Evolutionary conservation across 208 protist genomes (phyloP).

Genomic region (Polymyxa betae): DNA sequence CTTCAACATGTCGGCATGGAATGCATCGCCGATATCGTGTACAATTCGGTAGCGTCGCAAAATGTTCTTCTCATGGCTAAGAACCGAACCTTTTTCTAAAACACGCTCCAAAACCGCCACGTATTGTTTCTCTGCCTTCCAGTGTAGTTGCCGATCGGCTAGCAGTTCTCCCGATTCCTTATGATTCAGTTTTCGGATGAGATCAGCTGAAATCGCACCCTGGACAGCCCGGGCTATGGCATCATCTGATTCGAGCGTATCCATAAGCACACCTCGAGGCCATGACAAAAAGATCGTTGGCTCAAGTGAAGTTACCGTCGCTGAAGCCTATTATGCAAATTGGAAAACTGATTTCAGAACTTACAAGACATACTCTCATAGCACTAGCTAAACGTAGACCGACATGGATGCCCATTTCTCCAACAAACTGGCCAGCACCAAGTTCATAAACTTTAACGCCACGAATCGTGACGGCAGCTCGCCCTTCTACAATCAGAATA

Average conservation of each 20-base stretch:
- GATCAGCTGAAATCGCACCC: constrained; percentile 12
- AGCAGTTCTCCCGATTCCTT: constrained; percentile 8
- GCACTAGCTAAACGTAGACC: constrained; percentile 13
- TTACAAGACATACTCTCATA: no score
- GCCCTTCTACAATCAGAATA: not conserved
- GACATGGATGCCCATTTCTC: constrained; percentile 43
- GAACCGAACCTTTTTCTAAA: not conserved
- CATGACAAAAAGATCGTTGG: constrained; percentile 12
- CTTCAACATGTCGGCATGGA: not conserved
- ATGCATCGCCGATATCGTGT: not conserved
- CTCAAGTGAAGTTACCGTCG: constrained; percentile 14
- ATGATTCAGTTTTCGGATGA: not conserved
- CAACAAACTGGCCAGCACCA: constrained; percentile 1
- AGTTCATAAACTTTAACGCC: constrained; percentile 7
- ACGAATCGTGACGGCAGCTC: not conserved
- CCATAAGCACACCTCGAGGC: constrained; percentile 4
- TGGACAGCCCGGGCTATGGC: constrained; percentile 32
- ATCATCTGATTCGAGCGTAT: not conserved
- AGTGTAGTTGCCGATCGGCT: constrained; percentile 1
- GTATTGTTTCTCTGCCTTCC: constrained; percentile 41
- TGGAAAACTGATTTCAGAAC: no score
- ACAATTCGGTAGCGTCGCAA: constrained; percentile 14
- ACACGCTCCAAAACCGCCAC: not conserved
- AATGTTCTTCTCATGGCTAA: not conserved
- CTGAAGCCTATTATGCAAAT: no score